A percentile compares a stretch with the other conserved stretches of the same genome.
These are phyloP conservation scores for Truncatella angustata DNA, from an alignment of 2,329 filamentous ascomycete species.

Conservation along the genomic window DNA sequence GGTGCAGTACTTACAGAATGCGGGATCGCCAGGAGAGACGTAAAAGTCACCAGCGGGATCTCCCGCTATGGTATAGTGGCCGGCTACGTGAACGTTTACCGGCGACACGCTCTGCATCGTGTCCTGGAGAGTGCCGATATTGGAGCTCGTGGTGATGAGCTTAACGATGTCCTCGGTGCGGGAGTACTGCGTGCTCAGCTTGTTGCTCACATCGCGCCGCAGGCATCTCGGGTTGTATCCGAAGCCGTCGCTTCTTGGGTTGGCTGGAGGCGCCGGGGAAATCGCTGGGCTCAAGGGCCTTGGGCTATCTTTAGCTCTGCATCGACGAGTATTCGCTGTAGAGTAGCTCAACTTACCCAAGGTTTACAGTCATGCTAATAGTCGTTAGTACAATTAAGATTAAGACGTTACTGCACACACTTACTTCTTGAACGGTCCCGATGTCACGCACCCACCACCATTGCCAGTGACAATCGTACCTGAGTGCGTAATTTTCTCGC, in stretches of 20 bases:
- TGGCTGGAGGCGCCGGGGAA: slow-evolving; percentile 23
- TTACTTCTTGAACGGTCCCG: slow-evolving; percentile 37
- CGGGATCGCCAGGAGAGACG: slow-evolving; percentile 1
- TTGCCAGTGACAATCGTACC: slow-evolving; percentile 30
- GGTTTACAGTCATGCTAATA: slow-evolving; percentile 23
- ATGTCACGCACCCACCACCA: slow-evolving; percentile 48
- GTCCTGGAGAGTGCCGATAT: slow-evolving; percentile 33
- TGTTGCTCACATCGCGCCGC: slow-evolving; percentile 37
- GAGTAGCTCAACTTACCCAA: slow-evolving; percentile 18
- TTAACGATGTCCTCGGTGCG: slow-evolving; percentile 19
- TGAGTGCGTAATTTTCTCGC: slow-evolving; percentile 18
- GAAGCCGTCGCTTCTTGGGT: slow-evolving; percentile 32
- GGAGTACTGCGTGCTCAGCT: slow-evolving; percentile 20
- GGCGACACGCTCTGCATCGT: slow-evolving; percentile 28
- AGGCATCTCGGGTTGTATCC: slow-evolving; percentile 46
- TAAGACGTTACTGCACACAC: background rate
- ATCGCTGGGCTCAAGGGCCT: slow-evolving; percentile 19
- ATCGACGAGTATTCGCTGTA: too few relatives aligned
- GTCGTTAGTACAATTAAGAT: background rate
- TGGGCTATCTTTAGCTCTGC: slow-evolving; percentile 1
- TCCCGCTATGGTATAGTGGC: slow-evolving; percentile 37
- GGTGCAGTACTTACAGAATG: slow-evolving; percentile 1
- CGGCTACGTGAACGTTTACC: slow-evolving; percentile 35
- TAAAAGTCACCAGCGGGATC: slow-evolving; percentile 27
- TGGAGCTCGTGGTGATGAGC: slow-evolving; percentile 29